Base-by-base conservation (phyloP, 1,284 basidiomycete species). In the Tylopilus orsonianus region DNA sequence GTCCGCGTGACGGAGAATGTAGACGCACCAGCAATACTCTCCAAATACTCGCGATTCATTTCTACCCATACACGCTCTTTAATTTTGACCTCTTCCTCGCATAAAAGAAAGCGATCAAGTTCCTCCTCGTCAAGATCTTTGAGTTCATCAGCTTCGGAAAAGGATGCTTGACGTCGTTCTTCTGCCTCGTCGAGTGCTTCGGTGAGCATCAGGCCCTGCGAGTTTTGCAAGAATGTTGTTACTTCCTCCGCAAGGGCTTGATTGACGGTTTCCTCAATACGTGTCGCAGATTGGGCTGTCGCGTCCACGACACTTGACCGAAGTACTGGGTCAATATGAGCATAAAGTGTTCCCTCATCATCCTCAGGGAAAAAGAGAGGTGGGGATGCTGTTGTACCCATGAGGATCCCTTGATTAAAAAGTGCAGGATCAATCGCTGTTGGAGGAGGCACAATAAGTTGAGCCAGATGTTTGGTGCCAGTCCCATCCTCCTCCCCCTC, bases 41-140 rank as follows among this genome's bases (percentile, higher is more conserved):
- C 91, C 42, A 99, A 72, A 72, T 97, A 99, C 46, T 97, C 93
- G 56, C 82, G 83, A 70, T 99, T 99, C 65, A 94, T 78, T 70
- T 96, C 93, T 53, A 98, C 90, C 97, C 97, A 99, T 16, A 99
- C 84, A 22, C 94, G 84, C 62, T 96, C 93, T 67, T 95, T 97
- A 62, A 93, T 80, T 64, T 80, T 83, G 6, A 92, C 87, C 68
- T 98, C 96, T 22, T 91, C 90, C 39, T 90, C 85, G 10, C 79
- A 85, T 40, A 97, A 71, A 50, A 97, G 77, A 72, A 91, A 93
- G 22, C 72, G 74, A 65, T 98, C 92, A 38, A 99, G 76, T 68
- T 99, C 97, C 7, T 87, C 92, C 60, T 99, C 97, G 69, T 99
- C 90, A 22, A 98, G 73, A 32, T 87, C 92, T 18, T 77, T 67